phyloP scores from a whole-genome alignment of 257 asterid species.

The Scutellaria galericulata region DNA sequence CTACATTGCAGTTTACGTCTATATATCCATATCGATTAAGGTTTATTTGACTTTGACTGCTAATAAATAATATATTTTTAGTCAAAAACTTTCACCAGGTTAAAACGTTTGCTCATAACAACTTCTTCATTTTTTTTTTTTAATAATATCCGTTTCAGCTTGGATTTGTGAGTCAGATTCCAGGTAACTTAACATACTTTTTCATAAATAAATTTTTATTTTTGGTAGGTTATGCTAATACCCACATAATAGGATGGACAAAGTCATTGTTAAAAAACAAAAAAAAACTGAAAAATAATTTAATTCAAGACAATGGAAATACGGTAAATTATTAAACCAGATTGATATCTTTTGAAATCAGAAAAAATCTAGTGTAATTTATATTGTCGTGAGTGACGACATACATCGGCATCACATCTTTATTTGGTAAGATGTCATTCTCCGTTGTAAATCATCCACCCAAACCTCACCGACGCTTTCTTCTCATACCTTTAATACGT shows the following conservation, averaged over 20 bases:
- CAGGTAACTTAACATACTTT: no score
- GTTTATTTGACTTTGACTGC: conserved; percentile 10
- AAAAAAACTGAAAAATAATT: no score
- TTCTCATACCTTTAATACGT: neutral
- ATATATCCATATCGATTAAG: neutral
- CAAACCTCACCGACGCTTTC: conserved; percentile 27
- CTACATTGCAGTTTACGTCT: conserved; percentile 18
- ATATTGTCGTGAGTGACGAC: neutral
- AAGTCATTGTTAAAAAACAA: no score
- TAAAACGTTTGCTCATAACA: neutral
- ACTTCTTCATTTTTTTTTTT: no score
- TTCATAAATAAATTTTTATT: no score
- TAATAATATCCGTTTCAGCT: no score
- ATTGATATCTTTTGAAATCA: neutral
- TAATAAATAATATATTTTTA: neutral
- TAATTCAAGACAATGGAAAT: no score
- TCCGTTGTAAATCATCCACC: conserved; percentile 31
- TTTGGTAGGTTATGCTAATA: no score
- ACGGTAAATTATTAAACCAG: no score
- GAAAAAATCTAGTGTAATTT: neutral
- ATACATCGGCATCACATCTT: conserved; percentile 33
- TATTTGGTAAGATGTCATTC: conserved; percentile 37
- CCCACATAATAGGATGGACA: no score
- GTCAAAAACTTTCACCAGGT: conserved; percentile 29
- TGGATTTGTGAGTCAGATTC: no score